Evolutionary conservation across 768 basidiomycete species (phyloP), one percentile per base, ranked within the genome.

Genomic region (Pulveroboletus ravenelii): DNA sequence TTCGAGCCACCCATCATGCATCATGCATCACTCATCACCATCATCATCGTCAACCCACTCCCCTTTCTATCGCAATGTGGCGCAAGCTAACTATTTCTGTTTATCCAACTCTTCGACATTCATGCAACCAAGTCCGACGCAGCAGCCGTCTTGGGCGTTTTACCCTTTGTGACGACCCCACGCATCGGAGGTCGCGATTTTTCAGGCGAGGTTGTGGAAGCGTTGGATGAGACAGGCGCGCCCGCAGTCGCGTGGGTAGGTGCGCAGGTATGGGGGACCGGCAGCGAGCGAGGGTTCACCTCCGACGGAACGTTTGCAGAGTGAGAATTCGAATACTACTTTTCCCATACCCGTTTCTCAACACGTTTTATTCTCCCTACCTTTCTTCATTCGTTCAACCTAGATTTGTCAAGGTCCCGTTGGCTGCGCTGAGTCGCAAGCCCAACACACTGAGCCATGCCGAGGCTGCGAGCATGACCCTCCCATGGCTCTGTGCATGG

Each of bases 401-500:
- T 15, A 69, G 69, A 47, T 68, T 62, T 3, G 58, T 65, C 13
- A 57, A 62, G 27, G 62, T 69, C 8, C 69, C 69, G 1, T 15
- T 70, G 30, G 41, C 47, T 6, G 65, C 50, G 6, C 52, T 69
- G 14, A 69, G 67, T 45, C 67, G 60, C 43, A 69, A 70, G 41
- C 67, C 69, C 6, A 25, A 55, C 45, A 53, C 47, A 1, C 35
- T 69, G 29, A 57, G 48, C 27, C 69, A 69, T 18, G 10, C 12
- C 27, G 43, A 58, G 34, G 69, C 67, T 6, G 67, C 60, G 13
- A 71, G 67, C 39, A 67, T 69, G 60, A 65, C 67, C 0, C 68
- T 69, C 6, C 60, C 60, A 0, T 70, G 69, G 67, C 57, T 70
- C 23, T 69, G 67, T 45, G 69, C 69, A 7, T 69, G 69, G 69